Evolutionary conservation across 495 filamentous ascomycete species (phyloP).

Genomic region (Lentithecium fluviatile): DNA sequence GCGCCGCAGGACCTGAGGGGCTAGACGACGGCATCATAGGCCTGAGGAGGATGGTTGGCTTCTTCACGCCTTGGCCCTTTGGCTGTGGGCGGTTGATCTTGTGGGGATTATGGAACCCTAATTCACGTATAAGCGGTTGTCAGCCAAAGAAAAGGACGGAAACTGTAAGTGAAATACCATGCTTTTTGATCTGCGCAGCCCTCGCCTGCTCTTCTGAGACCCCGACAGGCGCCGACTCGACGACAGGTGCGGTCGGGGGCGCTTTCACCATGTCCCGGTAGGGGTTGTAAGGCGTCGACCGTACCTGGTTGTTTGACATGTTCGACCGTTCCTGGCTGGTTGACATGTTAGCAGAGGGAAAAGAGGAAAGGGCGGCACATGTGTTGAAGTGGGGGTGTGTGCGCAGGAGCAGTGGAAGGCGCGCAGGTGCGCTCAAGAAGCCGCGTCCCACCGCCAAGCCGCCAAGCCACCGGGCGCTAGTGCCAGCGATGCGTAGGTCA

Average conservation of each 20-base stretch:
- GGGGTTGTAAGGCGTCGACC: no score
- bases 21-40: not conserved
- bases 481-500: no score
- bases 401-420: no score
- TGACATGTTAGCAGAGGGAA: no score
- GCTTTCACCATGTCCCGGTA: not conserved
- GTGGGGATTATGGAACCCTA: slow-evolving; percentile 1
- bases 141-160: not conserved
- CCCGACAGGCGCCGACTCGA: not conserved
- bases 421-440: no score
- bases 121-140: not conserved
- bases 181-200: slow-evolving; percentile 6
- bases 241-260: not conserved
- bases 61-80: slow-evolving; percentile 4
- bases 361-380: no score
- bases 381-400: no score
- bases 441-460: no score
- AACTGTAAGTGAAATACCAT: not conserved
- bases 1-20: not conserved
- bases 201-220: not conserved
- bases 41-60: not conserved
- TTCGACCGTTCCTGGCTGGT: no score
- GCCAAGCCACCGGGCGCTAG: no score
- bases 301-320: no score
- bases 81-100: slow-evolving; percentile 9